Evolutionary conservation across 805 yeast genomes (phyloP), one percentile per base, ranked within the genome.

Genomic region (Starmera quercuum): DNA sequence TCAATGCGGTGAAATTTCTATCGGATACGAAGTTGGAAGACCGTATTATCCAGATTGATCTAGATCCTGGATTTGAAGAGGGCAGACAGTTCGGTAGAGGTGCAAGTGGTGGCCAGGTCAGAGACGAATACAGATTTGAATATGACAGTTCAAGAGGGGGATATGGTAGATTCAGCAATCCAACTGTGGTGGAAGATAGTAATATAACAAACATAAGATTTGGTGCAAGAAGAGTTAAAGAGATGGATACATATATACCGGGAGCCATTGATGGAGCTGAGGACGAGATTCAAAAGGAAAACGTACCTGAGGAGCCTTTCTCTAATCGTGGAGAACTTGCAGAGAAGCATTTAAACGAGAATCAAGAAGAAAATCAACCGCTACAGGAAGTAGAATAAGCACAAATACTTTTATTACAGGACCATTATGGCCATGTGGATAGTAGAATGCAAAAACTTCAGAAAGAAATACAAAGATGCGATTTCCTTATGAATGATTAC

Each of bases 31-130:
- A 78, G 48, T 71, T 92, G 33, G 96, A 90, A 51, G 95, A 88
- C 32, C 77, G 84, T 40, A 64, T 69, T 25, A 71, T 92, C 51
- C 80, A 82, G 25, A 84, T 90, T 32, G 98, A 92, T 60, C 66
- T 94, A 47, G 98, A 92, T 53, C 96, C 97, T 0, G 98, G 98
- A 0, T 92, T 90, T 54, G 76, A 73, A 41, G 97, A 90, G 47
- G 98, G 98, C 1, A 69, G 98, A 44, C 97, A 92, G 54, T 92
- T 78, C 53, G 98, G 98, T 15, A 71, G 98, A 49, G 97, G 97
- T 30, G 69, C 73, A 12, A 78, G 75, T 40, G 98, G 98, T 37
- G 97, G 97, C 2, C 98, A 92, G 55, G 87, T 80, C 1, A 64
- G 81, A 32, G 88, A 82, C 50, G 95, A 85, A 38, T 41, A 44